These are phyloP conservation scores for Rhizopus sp. DNA, from an alignment of 371 early-diverging fungal genomes.

Conservation along the genomic window DNA sequence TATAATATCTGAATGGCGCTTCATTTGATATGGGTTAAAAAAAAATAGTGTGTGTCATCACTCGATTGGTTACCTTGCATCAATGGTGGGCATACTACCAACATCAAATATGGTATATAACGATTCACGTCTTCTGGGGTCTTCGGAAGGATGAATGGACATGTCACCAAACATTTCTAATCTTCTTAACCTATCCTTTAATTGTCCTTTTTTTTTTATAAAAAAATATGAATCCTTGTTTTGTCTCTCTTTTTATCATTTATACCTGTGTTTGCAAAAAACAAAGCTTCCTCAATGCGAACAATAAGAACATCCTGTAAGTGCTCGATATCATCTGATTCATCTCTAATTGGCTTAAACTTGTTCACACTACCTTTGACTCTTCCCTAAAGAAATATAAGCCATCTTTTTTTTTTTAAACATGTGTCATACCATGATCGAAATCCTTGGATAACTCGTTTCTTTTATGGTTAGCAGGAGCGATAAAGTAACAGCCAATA, in stretches of 20 bases:
- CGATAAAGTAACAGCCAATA: constrained; percentile 84
- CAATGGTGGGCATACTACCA: constrained; percentile 83
- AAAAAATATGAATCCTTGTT: neutral
- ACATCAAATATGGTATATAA: constrained; percentile 86
- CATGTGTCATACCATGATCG: constrained; percentile 62
- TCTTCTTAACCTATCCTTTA: constrained; percentile 89
- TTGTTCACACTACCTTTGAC: constrained; percentile 45
- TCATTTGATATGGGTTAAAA: neutral
- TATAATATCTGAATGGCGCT: constrained; percentile 86
- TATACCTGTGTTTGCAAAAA: constrained; percentile 89
- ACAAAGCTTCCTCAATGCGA: constrained; percentile 87
- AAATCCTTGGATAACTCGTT: constrained; percentile 83
- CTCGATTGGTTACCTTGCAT: constrained; percentile 68
- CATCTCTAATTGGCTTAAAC: constrained; percentile 61
- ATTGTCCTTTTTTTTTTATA: constrained; percentile 57
- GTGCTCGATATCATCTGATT: constrained; percentile 65
- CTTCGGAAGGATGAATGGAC: constrained; percentile 87
- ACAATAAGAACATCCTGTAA: constrained; percentile 85
- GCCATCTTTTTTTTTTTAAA: constrained; percentile 6
- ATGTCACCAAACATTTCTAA: constrained; percentile 88
- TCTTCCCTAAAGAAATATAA: constrained; percentile 32
- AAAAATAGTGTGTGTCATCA: neutral
- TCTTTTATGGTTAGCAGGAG: constrained; percentile 89
- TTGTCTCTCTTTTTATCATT: neutral
- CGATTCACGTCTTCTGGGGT: constrained; percentile 67